These are phyloP conservation scores for Arachnomyces sp. DNA, from an alignment of 2,329 filamentous ascomycete genomes.

Conservation along the genomic window DNA sequence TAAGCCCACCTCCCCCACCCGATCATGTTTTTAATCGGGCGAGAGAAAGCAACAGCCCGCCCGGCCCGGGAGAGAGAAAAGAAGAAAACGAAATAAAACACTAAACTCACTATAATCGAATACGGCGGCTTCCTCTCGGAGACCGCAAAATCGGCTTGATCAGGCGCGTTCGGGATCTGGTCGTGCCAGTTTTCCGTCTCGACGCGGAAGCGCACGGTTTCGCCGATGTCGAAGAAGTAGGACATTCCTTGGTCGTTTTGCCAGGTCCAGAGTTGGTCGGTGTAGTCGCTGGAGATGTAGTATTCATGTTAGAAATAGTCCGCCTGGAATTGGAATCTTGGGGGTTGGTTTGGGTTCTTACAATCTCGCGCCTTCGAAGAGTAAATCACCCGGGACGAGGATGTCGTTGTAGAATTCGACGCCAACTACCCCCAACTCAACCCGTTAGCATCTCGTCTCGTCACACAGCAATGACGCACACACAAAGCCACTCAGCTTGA, in stretches of 20 bases:
- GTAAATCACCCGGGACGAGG: constrained; percentile 63
- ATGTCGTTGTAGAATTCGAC: constrained; percentile 95
- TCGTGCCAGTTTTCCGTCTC: constrained; percentile 88
- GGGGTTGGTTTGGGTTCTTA: constrained; percentile 34
- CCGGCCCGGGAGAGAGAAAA: not conserved
- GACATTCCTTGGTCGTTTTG: constrained; percentile 60
- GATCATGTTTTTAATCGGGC: too few relatives aligned
- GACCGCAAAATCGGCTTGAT: constrained; percentile 50
- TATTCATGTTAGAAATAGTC: constrained; percentile 6
- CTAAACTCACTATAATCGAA: constrained; percentile 33
- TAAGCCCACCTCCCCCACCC: too few relatives aligned
- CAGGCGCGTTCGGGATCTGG: constrained; percentile 64
- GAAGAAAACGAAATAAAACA: not conserved
- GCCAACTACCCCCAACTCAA: constrained; percentile 52
- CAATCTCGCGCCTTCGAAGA: constrained; percentile 71
- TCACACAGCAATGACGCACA: constrained; percentile 1
- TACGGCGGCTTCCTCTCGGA: constrained; percentile 52
- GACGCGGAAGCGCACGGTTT: constrained; percentile 78
- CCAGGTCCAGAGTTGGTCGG: constrained; percentile 80
- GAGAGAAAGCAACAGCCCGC: not conserved
- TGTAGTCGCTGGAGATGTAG: constrained; percentile 53
- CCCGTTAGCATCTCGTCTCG: constrained; percentile 12
- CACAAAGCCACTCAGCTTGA: not conserved
- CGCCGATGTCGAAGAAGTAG: constrained; percentile 82
- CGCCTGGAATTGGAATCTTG: not conserved